Evolutionary conservation across 768 basidiomycete genomes (phyloP).

Genomic region (Rhodotorula kratochvilovae): DNA sequence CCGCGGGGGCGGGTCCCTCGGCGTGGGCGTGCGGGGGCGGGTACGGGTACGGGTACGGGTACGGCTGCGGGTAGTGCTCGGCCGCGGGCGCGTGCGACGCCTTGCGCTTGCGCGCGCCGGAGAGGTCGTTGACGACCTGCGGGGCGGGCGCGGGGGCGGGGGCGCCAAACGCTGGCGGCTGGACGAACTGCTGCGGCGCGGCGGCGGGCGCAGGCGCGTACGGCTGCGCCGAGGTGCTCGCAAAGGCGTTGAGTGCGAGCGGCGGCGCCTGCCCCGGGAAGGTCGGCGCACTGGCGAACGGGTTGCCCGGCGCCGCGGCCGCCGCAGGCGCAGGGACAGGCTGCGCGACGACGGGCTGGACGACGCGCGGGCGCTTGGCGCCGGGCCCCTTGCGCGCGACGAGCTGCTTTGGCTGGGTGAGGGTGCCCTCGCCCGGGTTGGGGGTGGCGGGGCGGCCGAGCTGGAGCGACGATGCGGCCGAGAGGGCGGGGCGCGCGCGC

Average conservation of each 20-base stretch:
- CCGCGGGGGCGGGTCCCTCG: no score
- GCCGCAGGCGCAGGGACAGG: background rate
- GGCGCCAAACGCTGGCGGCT: background rate
- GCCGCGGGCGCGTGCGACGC: background rate
- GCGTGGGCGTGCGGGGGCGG: no score
- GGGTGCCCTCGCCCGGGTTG: background rate
- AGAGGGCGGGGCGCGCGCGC: background rate
- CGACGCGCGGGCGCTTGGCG: slow-evolving; percentile 29
- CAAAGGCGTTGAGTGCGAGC: slow-evolving; percentile 2
- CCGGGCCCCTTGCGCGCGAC: slow-evolving; percentile 35
- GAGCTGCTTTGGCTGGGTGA: slow-evolving; percentile 31
- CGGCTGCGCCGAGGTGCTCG: slow-evolving; percentile 4
- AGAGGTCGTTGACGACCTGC: background rate
- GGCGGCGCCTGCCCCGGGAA: background rate
- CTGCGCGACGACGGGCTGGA: background rate
- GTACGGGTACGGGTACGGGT: slow-evolving; percentile 1
- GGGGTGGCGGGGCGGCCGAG: background rate
- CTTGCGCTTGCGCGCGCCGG: slow-evolving; percentile 23
- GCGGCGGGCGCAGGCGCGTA: background rate
- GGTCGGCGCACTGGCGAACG: slow-evolving; percentile 13
- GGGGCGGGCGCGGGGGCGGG: background rate
- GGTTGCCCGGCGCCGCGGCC: background rate
- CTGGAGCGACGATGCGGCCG: slow-evolving; percentile 11
- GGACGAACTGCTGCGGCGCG: no score
- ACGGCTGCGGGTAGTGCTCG: background rate